Base-by-base conservation (phyloP, 2,329 filamentous ascomycete species). In the Aspergillus alliaceus region DNA sequence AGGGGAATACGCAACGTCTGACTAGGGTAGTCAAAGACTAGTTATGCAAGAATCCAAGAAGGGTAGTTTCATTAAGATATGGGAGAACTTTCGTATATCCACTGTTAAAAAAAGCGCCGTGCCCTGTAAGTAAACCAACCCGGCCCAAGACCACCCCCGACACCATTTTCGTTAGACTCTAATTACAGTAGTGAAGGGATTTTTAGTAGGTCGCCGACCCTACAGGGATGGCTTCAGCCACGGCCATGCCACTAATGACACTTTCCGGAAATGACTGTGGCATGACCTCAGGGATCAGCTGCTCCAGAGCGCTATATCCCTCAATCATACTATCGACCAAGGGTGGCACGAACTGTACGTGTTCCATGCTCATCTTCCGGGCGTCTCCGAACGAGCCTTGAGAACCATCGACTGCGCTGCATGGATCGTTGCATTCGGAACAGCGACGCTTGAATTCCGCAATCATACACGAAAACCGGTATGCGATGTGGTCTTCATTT, bases 401-500 rank as follows among this genome's bases (percentile, higher is more conserved):
- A 3, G 66, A 68, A 12, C 56, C 51, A 5, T 61, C 54, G 37
- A 59, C 47, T 5, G 53, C 50, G 24, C 27, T 48, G 3, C 62
- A 56, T 20, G 66, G 61, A 18, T 64, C 61, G 15, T 56, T 61
- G 24, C 54, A 57, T 25, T 68, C 67, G 1, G 66, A 63, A 29
- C 69, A 71, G 6, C 69, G 64, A 11, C 67, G 64, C 56, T 71
- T 69, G 14, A 72, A 65, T 51, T 72, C 69, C 35, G 64, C 59
- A 31, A 73, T 62, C 32, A 72, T 67, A 31, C 64, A 71, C 4
- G 69, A 69, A 47, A 72, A 71, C 4, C 68, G 65, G 52, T 71
- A 73, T 1, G 70, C 65, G 14, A 73, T 65, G 47, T 73, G 71
- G 27, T 72, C 67, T 47, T 70, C 69, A 35, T 66, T 68, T 4